Base-by-base conservation (phyloP, 2,329 filamentous ascomycete species). In the Rhynchosporium graminicola region DNA sequence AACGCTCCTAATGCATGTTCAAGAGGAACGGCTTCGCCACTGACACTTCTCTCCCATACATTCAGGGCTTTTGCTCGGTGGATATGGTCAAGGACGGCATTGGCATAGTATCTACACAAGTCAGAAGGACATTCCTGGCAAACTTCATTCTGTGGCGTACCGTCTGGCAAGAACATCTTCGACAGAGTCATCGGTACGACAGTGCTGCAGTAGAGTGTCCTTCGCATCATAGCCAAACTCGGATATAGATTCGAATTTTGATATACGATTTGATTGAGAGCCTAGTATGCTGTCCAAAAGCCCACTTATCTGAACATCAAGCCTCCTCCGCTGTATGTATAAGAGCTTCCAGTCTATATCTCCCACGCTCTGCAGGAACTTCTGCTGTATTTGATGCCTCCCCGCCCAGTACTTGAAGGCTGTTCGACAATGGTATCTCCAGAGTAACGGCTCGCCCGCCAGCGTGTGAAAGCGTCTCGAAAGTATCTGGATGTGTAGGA, bases 171-270 rank as follows among this genome's bases (percentile, higher is more conserved):
- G 77, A 59, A 90, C 85, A 77, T 97, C 92, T 13, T 89, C 84
- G 4, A 78, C 80, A 46, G 84, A 80, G 12, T 88, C 82, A 63
- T 61, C 50, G 8, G 15, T 82, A 78, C 79, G 79, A 64, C 83
- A 85, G 72, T 96, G 87, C 60, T 82, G 80, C 64, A 92, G 71
- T 55, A 98, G 81, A 60, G 87, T 87, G 74, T 97, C 93, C 74
- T 97, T 97, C 51, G 89, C 90, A 78, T 98, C 92, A 71, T 93
- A 94, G 0, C 92, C 92, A 70, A 87, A 81, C 33, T 80, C 78
- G 59, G 90, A 86, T 65, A 98, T 89, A 57, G 82, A 77, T 69
- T 89, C 85, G 65, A 92, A 87, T 70, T 87, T 87, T 60, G 82
- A 80, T 61, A 92, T 82, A 26, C 92, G 87, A 59, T 85, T 81